These are phyloP conservation scores for Blastomyces parvus DNA, from an alignment of 2,329 filamentous ascomycete species.

Conservation along the genomic window DNA sequence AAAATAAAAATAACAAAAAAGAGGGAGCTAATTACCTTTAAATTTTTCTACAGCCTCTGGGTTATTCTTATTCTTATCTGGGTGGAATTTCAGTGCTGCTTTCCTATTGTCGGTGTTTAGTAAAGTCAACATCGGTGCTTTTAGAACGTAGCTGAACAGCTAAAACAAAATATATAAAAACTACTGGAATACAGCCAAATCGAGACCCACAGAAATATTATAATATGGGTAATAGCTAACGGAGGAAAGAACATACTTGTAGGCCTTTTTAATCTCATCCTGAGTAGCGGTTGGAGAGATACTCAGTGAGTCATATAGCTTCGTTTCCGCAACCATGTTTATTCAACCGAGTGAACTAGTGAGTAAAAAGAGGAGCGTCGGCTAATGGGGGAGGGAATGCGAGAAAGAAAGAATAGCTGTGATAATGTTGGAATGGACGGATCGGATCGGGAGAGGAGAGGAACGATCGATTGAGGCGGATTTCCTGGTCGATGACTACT, in stretches of 20 bases:
- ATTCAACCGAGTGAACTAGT: slow-evolving; percentile 19
- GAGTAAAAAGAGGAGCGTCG: neutral
- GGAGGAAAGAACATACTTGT: slow-evolving; percentile 51
- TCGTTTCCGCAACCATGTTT: slow-evolving; percentile 86
- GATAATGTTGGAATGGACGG: neutral
- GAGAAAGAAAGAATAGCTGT: neutral
- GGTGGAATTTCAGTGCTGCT: slow-evolving; percentile 82
- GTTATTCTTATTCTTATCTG: slow-evolving; percentile 96
- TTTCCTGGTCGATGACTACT: neutral
- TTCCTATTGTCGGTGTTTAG: slow-evolving; percentile 48
- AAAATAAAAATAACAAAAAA: slow-evolving; percentile 17
- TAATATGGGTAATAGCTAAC: no score
- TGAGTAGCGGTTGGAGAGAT: slow-evolving; percentile 71
- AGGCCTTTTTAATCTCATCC: slow-evolving; percentile 96
- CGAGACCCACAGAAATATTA: neutral
- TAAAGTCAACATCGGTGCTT: slow-evolving; percentile 10
- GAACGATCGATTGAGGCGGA: neutral
- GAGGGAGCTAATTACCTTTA: no score
- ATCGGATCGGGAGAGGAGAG: neutral
- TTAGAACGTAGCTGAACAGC: neutral
- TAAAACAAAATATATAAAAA: neutral
- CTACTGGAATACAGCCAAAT: neutral
- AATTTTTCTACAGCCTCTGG: slow-evolving; percentile 82
- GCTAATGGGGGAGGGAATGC: neutral
- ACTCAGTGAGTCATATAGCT: slow-evolving; percentile 80